These are phyloP conservation scores for Populus simonii DNA, from an alignment of 345 rosid species.

Conservation along the genomic window DNA sequence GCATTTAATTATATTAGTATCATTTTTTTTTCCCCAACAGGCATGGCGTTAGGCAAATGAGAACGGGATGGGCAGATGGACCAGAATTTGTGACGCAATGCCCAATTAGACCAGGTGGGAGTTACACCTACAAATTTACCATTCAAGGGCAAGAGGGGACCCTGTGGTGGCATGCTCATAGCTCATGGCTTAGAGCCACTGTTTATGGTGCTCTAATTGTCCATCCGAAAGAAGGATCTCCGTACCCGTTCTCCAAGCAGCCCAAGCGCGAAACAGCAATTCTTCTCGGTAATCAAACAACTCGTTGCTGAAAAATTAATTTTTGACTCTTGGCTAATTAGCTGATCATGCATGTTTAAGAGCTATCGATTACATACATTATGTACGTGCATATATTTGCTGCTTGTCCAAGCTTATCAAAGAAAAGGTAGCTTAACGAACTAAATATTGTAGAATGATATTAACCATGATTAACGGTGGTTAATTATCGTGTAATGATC, in stretches of 20 bases:
- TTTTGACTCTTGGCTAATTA: background rate
- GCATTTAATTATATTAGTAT: background rate
- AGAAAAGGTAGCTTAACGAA: background rate
- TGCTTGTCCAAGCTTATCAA: too few relatives aligned
- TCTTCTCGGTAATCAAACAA: slow-evolving; percentile 53
- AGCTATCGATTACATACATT: background rate
- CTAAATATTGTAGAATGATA: background rate
- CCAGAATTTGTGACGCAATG: slow-evolving; percentile 96
- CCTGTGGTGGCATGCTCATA: slow-evolving; percentile 98
- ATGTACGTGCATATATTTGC: too few relatives aligned
- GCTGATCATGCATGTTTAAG: background rate
- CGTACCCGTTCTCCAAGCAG: slow-evolving; percentile 73
- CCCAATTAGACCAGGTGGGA: slow-evolving; percentile 82
- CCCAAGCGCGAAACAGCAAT: slow-evolving; percentile 66
- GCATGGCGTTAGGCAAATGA: slow-evolving; percentile 87
- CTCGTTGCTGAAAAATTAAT: background rate
- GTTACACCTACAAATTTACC: slow-evolving; percentile 78
- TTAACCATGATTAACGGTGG: background rate
- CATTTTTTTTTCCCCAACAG: slow-evolving; percentile 6
- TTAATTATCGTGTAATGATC: background rate
- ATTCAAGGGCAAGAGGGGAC: slow-evolving; percentile 91
- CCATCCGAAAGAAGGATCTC: slow-evolving; percentile 51
- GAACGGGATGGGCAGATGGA: slow-evolving; percentile 95
- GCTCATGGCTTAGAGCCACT: slow-evolving; percentile 96
- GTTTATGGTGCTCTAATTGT: slow-evolving; percentile 83